Percentiles rank a stretch among this genome's conserved stretches.
Conservation (phyloP, 2,329 filamentous ascomycete genomes). For the Fonsecaea pugnacius region DNA sequence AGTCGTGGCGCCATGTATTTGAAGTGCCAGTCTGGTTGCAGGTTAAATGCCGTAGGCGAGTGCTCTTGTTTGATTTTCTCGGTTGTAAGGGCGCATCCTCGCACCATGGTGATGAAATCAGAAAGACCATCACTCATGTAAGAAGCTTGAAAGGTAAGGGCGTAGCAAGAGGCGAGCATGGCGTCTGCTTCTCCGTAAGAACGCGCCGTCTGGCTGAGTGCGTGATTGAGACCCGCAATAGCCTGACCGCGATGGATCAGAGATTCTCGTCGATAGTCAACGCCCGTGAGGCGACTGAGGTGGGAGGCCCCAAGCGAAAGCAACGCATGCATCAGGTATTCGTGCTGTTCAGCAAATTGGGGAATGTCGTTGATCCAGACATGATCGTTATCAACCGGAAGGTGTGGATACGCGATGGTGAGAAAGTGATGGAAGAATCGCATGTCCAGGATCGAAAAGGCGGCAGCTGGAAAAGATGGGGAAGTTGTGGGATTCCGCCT, state of each 20-base stretch:
- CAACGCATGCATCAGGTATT: constrained; percentile 73
- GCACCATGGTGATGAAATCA: constrained; percentile 45
- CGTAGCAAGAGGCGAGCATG: constrained; percentile 43
- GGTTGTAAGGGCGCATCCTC: constrained; percentile 42
- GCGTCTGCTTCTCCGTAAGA: constrained; percentile 38
- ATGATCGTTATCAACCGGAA: constrained; percentile 67
- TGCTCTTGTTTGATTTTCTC: constrained; percentile 43
- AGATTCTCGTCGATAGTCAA: constrained; percentile 60
- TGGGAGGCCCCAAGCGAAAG: constrained; percentile 71
- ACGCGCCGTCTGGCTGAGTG: constrained; percentile 44
- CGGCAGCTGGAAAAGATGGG: constrained; percentile 29
- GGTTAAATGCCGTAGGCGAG: constrained; percentile 37
- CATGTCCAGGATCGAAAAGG: constrained; percentile 53
- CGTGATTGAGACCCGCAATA: constrained; percentile 64
- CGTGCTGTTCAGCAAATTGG: constrained; percentile 69
- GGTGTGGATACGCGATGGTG: constrained; percentile 61
- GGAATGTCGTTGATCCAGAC: constrained; percentile 71
- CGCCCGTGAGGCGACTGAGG: constrained; percentile 49
- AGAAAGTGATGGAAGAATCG: constrained; percentile 61
- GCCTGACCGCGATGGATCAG: constrained; percentile 69
- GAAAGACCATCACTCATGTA: constrained; percentile 43
- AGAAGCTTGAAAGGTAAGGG: constrained; percentile 43
- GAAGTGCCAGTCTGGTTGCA: constrained; percentile 36
- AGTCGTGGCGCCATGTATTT: constrained; percentile 36
- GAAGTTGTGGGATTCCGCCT: constrained; percentile 35